These are phyloP conservation scores for Lasiodiplodia sp. DNA, from an alignment of 2,329 filamentous ascomycete genomes.

Conservation along the genomic window DNA sequence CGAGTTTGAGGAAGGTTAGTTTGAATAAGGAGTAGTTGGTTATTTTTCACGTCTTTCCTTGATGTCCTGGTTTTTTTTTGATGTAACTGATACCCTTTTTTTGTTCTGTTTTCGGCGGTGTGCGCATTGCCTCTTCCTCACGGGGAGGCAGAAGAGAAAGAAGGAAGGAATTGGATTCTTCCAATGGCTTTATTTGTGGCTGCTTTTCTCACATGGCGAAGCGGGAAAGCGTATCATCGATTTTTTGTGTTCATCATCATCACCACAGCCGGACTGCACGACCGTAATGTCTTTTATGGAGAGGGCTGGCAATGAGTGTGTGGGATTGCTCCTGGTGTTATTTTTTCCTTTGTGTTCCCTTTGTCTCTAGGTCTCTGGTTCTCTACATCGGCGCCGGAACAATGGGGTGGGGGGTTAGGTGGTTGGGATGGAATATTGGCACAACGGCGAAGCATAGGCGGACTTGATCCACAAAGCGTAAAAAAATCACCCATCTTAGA, in stretches of 20 bases:
- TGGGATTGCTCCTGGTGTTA: not conserved
- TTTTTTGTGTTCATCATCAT: not conserved
- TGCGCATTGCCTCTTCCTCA: not conserved
- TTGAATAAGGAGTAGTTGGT: conserved; percentile 33
- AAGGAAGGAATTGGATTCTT: not conserved
- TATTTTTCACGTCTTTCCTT: not conserved
- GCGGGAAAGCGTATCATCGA: not conserved
- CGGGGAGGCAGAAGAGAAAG: not conserved
- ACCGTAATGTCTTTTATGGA: conserved; percentile 14
- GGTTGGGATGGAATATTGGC: too few species aligned
- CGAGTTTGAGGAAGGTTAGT: conserved; percentile 39
- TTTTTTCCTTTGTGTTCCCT: not conserved
- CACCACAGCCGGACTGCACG: conserved; percentile 20
- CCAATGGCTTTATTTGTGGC: not conserved
- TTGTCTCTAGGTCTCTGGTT: not conserved
- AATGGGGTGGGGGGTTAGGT: not conserved
- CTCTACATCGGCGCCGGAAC: not conserved
- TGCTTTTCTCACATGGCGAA: not conserved
- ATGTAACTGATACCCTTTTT: conserved; percentile 21
- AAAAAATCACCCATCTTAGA: not conserved
- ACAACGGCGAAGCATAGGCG: not conserved
- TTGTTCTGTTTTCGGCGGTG: not conserved
- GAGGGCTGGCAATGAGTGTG: not conserved
- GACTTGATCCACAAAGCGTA: too few species aligned
- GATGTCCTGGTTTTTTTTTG: not conserved